Conservation (phyloP, 805 yeast species). For the Ogataea salicorniae region DNA sequence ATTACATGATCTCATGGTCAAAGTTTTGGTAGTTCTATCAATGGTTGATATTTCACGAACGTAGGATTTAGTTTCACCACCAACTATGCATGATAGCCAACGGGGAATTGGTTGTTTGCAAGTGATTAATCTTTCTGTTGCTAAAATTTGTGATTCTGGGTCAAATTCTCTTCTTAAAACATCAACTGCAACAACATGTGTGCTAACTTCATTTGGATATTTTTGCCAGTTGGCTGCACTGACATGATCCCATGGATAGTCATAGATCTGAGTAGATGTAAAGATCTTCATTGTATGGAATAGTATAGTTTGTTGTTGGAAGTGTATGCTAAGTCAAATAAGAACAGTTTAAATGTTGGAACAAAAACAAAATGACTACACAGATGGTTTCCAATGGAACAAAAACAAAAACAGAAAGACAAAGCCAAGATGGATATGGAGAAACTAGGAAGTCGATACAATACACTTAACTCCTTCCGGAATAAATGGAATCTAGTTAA, state of each 20-base stretch:
- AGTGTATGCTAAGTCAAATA: too few species aligned
- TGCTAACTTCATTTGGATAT: conserved; percentile 89
- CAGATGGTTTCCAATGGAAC: not conserved
- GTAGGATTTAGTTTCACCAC: conserved; percentile 66
- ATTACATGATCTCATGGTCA: conserved; percentile 81
- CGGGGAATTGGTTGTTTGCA: conserved; percentile 81
- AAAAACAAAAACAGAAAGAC: not conserved
- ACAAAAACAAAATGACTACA: too few species aligned
- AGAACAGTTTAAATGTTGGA: too few species aligned
- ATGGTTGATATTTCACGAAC: conserved; percentile 89
- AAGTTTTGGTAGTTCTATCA: conserved; percentile 56
- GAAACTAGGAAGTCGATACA: not conserved
- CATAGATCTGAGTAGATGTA: conserved; percentile 60
- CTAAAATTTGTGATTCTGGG: conserved; percentile 45
- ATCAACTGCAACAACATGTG: conserved; percentile 93
- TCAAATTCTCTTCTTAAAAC: conserved; percentile 70
- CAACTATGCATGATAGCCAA: conserved; percentile 73
- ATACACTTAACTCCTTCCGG: too few species aligned
- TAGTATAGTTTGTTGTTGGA: not conserved
- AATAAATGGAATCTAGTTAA: too few species aligned
- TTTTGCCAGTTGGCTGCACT: conserved; percentile 96
- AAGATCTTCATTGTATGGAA: conserved; percentile 65
- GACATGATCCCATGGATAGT: conserved; percentile 90
- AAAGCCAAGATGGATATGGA: not conserved
- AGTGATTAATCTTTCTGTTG: conserved; percentile 84